Evolutionary conservation across 2,329 filamentous ascomycete genomes (phyloP).

Genomic region (Aspergillus fischeri): DNA sequence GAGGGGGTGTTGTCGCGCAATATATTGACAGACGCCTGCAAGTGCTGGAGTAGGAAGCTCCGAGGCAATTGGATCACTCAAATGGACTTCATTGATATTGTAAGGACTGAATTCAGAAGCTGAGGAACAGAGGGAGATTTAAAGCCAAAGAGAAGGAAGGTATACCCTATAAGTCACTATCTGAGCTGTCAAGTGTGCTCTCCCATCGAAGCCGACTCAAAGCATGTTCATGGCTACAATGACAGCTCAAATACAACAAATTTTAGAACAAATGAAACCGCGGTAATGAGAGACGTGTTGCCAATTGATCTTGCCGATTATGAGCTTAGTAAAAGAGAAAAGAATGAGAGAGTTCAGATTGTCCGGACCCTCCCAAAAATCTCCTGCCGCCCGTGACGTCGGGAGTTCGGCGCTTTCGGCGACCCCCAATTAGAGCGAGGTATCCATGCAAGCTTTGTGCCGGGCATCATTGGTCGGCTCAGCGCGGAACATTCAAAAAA

Average conservation of each 20-base stretch:
- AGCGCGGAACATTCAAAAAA: slow-evolving; percentile 15
- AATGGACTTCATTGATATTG: not conserved
- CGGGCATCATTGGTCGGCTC: slow-evolving; percentile 22
- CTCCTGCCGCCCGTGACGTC: slow-evolving; percentile 21
- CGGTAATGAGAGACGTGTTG: not conserved
- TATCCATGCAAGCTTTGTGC: slow-evolving; percentile 9
- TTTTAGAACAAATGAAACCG: not conserved
- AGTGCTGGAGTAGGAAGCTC: not conserved
- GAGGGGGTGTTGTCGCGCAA: not conserved
- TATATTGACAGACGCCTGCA: not conserved
- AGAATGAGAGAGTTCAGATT: not conserved
- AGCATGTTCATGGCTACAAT: slow-evolving; percentile 11
- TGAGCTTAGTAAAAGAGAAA: not conserved
- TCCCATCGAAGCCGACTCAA: not conserved
- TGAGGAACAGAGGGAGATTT: slow-evolving; percentile 2
- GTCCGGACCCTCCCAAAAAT: slow-evolving; percentile 2
- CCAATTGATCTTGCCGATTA: not conserved
- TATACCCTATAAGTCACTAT: not conserved
- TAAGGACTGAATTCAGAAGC: not conserved
- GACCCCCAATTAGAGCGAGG: slow-evolving; percentile 4
- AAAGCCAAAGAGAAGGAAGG: slow-evolving; percentile 12
- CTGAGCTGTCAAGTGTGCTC: not conserved
- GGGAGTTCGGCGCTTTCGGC: slow-evolving; percentile 30
- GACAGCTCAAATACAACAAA: slow-evolving; percentile 10
- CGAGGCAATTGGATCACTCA: not conserved